Evolutionary conservation across 148 eudicot genomes (phyloP).

Genomic region (Chenopodium berlandieri): DNA sequence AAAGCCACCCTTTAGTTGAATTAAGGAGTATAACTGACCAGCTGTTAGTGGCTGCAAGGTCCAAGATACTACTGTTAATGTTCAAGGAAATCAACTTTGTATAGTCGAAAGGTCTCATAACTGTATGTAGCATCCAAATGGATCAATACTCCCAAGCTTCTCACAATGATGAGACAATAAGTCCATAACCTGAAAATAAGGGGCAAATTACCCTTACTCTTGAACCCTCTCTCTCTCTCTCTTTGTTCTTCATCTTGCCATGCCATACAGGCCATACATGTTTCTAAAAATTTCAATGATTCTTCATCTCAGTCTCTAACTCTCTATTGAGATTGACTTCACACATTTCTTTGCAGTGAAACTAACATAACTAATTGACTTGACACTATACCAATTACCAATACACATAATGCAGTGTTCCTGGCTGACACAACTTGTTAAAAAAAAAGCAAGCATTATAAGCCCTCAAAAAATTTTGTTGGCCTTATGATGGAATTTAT

Average conservation of each 20-base stretch:
- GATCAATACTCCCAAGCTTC: neutral
- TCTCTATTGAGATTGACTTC: no score
- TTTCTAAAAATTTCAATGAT: neutral
- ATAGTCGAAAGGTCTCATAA: neutral
- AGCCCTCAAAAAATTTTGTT: neutral
- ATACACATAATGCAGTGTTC: neutral
- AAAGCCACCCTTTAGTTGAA: neutral
- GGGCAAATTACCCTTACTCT: no score
- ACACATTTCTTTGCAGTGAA: no score
- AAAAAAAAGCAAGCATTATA: neutral
- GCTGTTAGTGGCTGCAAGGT: neutral
- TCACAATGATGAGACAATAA: neutral
- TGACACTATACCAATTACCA: neutral
- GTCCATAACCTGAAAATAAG: neutral
- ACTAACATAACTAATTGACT: neutral
- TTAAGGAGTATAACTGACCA: neutral
- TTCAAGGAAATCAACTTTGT: neutral
- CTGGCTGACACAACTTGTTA: neutral
- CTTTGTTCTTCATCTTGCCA: neutral
- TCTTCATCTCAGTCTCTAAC: no score
- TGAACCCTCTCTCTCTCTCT: neutral
- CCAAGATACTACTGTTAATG: neutral
- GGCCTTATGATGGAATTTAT: no score
- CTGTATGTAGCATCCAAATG: neutral
- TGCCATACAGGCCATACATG: neutral